Base-by-base conservation (phyloP, 169 alveolate genomes). In the Cardiosporidium cionae region DNA sequence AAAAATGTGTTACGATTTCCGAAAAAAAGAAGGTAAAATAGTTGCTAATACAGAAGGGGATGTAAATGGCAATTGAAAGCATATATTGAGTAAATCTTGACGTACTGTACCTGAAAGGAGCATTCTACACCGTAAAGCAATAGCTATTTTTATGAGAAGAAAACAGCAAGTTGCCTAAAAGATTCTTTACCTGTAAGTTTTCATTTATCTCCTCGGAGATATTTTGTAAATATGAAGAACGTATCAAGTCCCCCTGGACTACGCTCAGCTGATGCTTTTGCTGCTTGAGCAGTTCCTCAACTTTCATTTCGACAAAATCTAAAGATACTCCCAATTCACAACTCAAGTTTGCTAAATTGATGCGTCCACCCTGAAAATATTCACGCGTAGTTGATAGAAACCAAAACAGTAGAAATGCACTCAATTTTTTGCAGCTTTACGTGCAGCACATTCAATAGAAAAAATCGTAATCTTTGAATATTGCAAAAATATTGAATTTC, bases 121-220 rank as follows among this genome's bases (percentile, higher is more conserved):
- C n/a, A n/a, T n/a, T n/a, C n/a, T n/a, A n/a, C n/a, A n/a, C n/a
- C n/a, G n/a, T n/a, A n/a, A n/a, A n/a, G n/a, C n/a, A n/a, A n/a
- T n/a, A n/a, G n/a, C n/a, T n/a, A n/a, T n/a, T n/a, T n/a, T n/a
- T n/a, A n/a, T n/a, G n/a, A n/a, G n/a, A n/a, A n/a, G n/a, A n/a
- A n/a, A 44, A 44, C n/a, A 44, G n/a, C n/a, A 16, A 44, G 58
- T 44, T 16, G 58, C 16, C n/a, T 16, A 44, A 44, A 16, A 44
- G 16, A 53, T 25, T 0, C 2, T 32, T 68, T 4, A 63, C 80
- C 65, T 63, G 62, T 32, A 73, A 72, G 29, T 23, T 5, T 0
- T 54, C 64, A 3, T 72, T 58, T 5, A 63, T 31, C 37, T 72
- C 79, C n/a, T 31, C 79, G 2, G 79, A 65, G 1, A 72, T 2